Evolutionary conservation across 805 yeast species (phyloP), one percentile per base, ranked within the genome.

Genomic region (Jamesozyma spencerorum): DNA sequence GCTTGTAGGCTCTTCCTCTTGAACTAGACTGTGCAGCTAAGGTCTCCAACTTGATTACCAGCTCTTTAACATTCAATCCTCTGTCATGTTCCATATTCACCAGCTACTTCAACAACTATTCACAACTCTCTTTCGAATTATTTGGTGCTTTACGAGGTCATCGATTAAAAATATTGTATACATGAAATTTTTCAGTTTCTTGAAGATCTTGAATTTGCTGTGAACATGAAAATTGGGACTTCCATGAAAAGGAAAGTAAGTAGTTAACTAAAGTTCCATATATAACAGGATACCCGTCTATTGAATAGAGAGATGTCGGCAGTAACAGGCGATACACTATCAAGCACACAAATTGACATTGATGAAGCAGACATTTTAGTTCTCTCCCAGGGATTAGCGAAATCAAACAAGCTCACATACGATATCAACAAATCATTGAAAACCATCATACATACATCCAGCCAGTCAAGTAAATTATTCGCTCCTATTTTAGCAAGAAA

Each of bases 291-390:
- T n/a, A n/a, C n/a, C n/a, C 6, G 6, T 22, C 26, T 22, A 7
- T 22, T 6, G 10, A 22, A 22, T 6, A 10, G 26, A 10, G 10
- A 22, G 10, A 22, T 22, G 26, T 7, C 26, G 10, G 10, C 6
- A 22, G 26, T 22, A 7, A 22, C 26, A 22, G 26, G 26, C 10
- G 10, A 22, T 22, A 10, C 26, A 22, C 6, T 7, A 7, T 7
- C 20, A 11, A 32, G 7, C 11, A 17, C 22, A 2, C 43, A 44
- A 6, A 54, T 77, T 20, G 88, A 81, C 51, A 66, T 78, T 2
- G 88, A 83, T 52, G 90, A 81, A 56, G 87, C 88, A 2, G 95
- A 86, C 50, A 79, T 85, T 27, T 79, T 85, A 2, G 87, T 87
- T 4, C 70, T 87, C 26, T 82, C 85, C 39, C 92, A 83, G 53